Conservation (phyloP, 495 filamentous ascomycete species). For the Neurospora sp. region DNA sequence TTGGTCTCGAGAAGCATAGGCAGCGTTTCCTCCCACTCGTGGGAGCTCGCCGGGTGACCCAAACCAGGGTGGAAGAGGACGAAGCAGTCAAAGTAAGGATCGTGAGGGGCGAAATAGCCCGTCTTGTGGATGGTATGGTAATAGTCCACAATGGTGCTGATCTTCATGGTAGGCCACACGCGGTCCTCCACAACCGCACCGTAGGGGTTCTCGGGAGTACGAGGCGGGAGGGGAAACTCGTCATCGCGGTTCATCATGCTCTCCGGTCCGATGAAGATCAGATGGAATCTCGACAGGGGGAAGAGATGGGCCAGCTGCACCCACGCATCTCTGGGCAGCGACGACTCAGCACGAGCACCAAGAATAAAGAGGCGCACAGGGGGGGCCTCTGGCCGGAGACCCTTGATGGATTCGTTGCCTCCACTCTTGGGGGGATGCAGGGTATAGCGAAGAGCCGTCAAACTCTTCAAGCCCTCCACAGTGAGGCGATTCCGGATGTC, state of each 20-base stretch:
- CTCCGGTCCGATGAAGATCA: constrained; percentile 94
- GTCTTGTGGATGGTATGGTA: constrained; percentile 94
- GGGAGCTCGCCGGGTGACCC: constrained; percentile 82
- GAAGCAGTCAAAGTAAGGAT: constrained; percentile 96
- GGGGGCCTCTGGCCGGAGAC: constrained; percentile 71
- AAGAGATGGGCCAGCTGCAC: constrained; percentile 85
- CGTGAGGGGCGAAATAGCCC: constrained; percentile 79
- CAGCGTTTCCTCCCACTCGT: constrained; percentile 88
- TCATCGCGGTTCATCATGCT: constrained; percentile 82
- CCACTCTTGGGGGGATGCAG: constrained; percentile 80
- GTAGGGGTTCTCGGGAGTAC: constrained; percentile 78
- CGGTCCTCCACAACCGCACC: constrained; percentile 87
- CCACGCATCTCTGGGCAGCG: constrained; percentile 88
- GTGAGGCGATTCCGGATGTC: constrained; percentile 70
- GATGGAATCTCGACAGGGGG: constrained; percentile 65
- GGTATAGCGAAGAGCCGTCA: constrained; percentile 82
- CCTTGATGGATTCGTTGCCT: constrained; percentile 61
- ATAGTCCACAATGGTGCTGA: constrained; percentile 94
- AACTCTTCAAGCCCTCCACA: constrained; percentile 78
- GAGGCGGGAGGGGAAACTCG: constrained; percentile 82
- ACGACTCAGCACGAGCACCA: constrained; percentile 92
- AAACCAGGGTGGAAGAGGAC: constrained; percentile 93
- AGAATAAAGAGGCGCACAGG: constrained; percentile 88
- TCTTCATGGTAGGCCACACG: constrained; percentile 77
- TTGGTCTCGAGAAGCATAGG: constrained; percentile 90